Percentiles rank a stretch among this genome's conserved stretches.
phyloP scores from a whole-genome alignment of 805 yeast genomes.

The Kodamaea kaohsiungensis region DNA sequence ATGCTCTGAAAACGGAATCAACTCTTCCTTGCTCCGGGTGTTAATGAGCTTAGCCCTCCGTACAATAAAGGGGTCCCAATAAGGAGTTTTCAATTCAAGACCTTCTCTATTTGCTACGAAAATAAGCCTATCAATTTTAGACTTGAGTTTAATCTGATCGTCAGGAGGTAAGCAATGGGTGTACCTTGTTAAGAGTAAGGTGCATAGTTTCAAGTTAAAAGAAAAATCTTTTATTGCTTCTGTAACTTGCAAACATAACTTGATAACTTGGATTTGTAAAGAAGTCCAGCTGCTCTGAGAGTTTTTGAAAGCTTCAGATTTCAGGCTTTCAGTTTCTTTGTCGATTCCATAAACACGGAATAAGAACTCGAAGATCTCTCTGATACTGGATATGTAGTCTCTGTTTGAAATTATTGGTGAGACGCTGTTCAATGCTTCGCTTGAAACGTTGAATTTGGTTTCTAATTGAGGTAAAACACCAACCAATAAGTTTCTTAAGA shows the following conservation, averaged over 20 bases:
- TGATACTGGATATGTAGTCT: constrained; percentile 23
- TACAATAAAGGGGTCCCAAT: constrained; percentile 76
- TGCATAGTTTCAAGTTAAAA: constrained; percentile 44
- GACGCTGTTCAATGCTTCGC: not conserved
- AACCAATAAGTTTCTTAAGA: constrained; percentile 63
- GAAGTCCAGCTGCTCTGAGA: constrained; percentile 48
- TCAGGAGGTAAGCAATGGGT: constrained; percentile 52
- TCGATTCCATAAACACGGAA: constrained; percentile 57
- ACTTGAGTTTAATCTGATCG: constrained; percentile 55
- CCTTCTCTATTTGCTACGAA: constrained; percentile 23
- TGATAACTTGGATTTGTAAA: constrained; percentile 57
- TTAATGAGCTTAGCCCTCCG: constrained; percentile 46
- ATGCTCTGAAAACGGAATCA: constrained; percentile 40
- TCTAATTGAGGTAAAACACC: constrained; percentile 46
- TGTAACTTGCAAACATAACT: constrained; percentile 53
- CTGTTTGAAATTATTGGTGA: constrained; percentile 2
- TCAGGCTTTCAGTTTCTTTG: constrained; percentile 29
- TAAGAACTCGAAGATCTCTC: constrained; percentile 49
- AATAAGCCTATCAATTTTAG: constrained; percentile 26
- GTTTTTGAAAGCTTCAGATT: constrained; percentile 21
- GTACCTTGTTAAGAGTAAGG: constrained; percentile 57
- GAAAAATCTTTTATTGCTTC: constrained; percentile 49
- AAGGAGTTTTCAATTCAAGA: constrained; percentile 35
- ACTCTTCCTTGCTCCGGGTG: constrained; percentile 30
- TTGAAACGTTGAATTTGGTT: not conserved